Evolutionary conservation across 805 yeast species (phyloP), one percentile per base, ranked within the genome.

Genomic region (Ogataea allantospora): DNA sequence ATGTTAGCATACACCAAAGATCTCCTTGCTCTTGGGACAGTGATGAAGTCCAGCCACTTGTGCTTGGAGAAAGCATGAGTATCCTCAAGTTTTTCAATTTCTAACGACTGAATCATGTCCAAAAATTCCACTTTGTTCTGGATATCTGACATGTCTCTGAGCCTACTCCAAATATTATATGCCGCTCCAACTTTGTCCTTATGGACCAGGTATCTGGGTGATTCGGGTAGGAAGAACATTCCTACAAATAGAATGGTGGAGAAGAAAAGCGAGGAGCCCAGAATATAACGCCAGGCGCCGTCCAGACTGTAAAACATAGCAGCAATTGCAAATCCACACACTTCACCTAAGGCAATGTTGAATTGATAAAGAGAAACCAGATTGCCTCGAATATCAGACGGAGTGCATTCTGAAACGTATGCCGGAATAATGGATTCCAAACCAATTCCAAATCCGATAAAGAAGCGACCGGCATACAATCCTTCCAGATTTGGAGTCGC

Each of bases 401-500:
- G 83, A 18, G 74, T 78, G 37, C 75, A 71, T 52, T 80, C 85
- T 18, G 81, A 69, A 35, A 78, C 74, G 51, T 78, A 79, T 37
- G 77, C 71, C 50, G 80, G 79, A 45, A 79, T 80, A 31, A 80
- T 82, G 53, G 82, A 80, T 58, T 78, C 84, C 28, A 78, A 67
- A 42, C 86, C 86, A 38, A 79, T 73, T 50, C 84, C 85, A 25
- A 75, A 58, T 42, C 86, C 86, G 23, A 79, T 62, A 38, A 78
- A 52, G 48, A 78, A 72, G 51, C 84, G 70, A 54, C 81, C 75
- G 39, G 78, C 79, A 59, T 70, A 68, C 69, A 83, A 63, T 65
- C 76, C 75, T 21, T 62, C 57, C 30, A 65, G 65, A 43, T 53
- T 54, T 12, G 51, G 65, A 15, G 75, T 53, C 31, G 75, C 78